Evolutionary conservation across 495 filamentous ascomycete species (phyloP).

Genomic region (Neurospora intermedia): DNA sequence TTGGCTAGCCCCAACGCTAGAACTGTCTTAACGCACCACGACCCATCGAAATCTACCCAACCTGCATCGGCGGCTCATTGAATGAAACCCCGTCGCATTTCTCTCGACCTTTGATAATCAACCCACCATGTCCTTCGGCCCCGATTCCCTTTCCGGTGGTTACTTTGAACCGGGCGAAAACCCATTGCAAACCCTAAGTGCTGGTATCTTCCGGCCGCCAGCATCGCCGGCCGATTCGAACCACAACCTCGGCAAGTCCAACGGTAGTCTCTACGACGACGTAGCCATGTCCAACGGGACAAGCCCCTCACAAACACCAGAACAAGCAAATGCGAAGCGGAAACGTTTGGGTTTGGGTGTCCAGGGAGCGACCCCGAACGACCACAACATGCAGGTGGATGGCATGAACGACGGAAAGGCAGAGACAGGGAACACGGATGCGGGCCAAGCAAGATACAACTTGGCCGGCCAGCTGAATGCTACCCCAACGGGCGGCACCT

Average conservation of each 20-base stretch:
- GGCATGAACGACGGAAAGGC: constrained; percentile 13
- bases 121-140: constrained; percentile 29
- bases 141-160: constrained; percentile 35
- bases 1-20: background rate
- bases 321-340: constrained; percentile 25
- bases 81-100: background rate
- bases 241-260: constrained; percentile 46
- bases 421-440: constrained; percentile 10
- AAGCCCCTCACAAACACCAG: background rate
- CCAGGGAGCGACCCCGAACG: constrained; percentile 24
- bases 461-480: constrained; percentile 54
- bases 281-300: constrained; percentile 19
- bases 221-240: constrained; percentile 51
- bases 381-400: constrained; percentile 23
- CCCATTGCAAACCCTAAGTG: constrained; percentile 33
- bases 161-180: constrained; percentile 31
- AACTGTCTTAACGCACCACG: background rate
- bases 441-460: constrained; percentile 24
- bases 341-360: constrained; percentile 19
- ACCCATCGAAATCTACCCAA: background rate
- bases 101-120: background rate
- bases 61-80: background rate
- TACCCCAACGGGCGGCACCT: constrained; percentile 41
- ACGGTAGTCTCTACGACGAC: constrained; percentile 39
- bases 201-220: constrained; percentile 60